Percentiles rank a stretch among this genome's conserved stretches.
Evolutionary conservation across 2,329 filamentous ascomycete genomes (phyloP).

Genomic region (Fusarium duplospermum): DNA sequence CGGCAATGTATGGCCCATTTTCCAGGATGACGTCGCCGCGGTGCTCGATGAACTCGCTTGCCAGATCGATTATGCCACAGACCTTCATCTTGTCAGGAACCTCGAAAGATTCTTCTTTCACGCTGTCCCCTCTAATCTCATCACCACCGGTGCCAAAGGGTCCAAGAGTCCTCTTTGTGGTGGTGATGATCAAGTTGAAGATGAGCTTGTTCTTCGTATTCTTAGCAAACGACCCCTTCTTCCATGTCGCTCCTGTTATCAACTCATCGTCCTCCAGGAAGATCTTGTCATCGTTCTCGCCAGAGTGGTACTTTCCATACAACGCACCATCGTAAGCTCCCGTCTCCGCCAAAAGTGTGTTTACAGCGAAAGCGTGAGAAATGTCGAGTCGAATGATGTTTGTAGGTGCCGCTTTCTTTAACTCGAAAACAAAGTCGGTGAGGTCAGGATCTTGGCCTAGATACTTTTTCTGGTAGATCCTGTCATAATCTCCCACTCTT

Average conservation of each 20-base stretch:
- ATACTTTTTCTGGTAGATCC: not conserved
- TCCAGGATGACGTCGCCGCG: not conserved
- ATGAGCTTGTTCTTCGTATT: not conserved
- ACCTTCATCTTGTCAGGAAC: not conserved
- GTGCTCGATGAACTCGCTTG: not conserved
- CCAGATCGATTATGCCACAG: not conserved
- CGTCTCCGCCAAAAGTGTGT: not conserved
- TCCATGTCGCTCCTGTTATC: slow-evolving; percentile 1
- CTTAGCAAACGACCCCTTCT: not conserved
- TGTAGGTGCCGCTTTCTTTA: not conserved
- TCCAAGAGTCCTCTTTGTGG: not conserved
- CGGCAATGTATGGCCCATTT: not conserved
- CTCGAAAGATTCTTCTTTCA: not conserved
- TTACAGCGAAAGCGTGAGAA: not conserved
- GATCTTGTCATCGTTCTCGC: not conserved
- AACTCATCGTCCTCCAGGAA: not conserved
- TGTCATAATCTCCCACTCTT: not conserved
- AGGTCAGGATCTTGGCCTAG: not conserved
- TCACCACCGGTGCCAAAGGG: not conserved
- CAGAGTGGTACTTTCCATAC: not conserved
- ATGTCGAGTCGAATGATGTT: not conserved
- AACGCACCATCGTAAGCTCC: not conserved
- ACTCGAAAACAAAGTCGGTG: not conserved
- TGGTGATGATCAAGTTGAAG: not conserved
- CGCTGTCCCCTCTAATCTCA: not conserved